phyloP scores from a whole-genome alignment of 306 rosid species.

The Hippophae gyantsensis region DNA sequence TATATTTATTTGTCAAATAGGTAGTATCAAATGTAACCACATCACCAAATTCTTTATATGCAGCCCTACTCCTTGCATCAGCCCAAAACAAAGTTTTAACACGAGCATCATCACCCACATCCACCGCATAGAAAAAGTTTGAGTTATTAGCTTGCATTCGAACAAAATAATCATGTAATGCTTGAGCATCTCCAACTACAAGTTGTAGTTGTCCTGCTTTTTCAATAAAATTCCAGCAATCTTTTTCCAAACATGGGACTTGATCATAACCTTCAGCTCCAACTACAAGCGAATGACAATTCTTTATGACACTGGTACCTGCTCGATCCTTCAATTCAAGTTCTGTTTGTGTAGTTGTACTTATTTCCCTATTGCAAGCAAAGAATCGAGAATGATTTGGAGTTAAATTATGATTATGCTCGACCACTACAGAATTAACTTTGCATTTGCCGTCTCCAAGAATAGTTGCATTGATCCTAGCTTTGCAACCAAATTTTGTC shows the following conservation, averaged over 20 bases:
- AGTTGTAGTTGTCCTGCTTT: neutral
- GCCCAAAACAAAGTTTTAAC: neutral
- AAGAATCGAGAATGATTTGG: neutral
- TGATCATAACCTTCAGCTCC: neutral
- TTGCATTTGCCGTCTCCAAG: neutral
- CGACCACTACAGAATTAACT: neutral
- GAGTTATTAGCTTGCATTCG: neutral
- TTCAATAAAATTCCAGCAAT: neutral
- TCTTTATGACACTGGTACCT: neutral
- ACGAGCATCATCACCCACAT: neutral
- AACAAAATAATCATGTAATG: neutral
- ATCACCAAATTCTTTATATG: neutral
- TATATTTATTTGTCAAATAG: neutral
- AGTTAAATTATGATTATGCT: conserved; percentile 5
- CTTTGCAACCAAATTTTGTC: conserved; percentile 4
- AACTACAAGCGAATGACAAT: conserved; percentile 1
- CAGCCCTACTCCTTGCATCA: conserved; percentile 5
- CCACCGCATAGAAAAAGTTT: neutral
- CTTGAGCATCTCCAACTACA: neutral
- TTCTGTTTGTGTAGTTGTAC: neutral
- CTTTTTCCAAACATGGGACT: neutral
- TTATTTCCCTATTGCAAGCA: neutral
- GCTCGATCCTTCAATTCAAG: neutral
- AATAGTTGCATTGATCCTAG: neutral
- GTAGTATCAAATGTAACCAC: conserved; percentile 1